Conservation (phyloP, 1,284 basidiomycete genomes). For the Moesziomyces parantarcticus region DNA sequence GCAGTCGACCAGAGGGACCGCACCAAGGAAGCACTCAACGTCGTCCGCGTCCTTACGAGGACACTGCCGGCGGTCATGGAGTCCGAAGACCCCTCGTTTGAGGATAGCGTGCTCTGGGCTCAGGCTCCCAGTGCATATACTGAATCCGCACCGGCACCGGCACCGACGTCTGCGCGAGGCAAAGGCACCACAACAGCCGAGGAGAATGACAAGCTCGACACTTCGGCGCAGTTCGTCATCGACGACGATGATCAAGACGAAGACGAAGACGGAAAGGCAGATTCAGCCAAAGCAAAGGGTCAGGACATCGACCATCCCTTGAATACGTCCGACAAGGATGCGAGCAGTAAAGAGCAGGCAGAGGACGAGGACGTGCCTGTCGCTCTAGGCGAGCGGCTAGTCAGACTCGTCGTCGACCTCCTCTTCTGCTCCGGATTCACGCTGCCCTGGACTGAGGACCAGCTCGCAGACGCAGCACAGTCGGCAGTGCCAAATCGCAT, state of each 20-base stretch:
- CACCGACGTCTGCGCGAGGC: neutral
- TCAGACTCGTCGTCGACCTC: constrained; percentile 53
- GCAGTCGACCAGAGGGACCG: constrained; percentile 39
- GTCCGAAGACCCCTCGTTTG: constrained; percentile 24
- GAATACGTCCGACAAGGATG: neutral
- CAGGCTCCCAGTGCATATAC: constrained; percentile 23
- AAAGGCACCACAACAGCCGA: neutral
- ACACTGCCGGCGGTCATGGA: constrained; percentile 57
- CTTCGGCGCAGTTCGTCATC: constrained; percentile 59
- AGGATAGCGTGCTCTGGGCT: constrained; percentile 48
- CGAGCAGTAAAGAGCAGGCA: neutral
- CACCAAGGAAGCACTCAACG: constrained; percentile 60
- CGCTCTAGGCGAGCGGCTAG: constrained; percentile 47
- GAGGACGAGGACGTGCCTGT: constrained; percentile 23
- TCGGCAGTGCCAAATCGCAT: constrained; percentile 6
- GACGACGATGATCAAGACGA: constrained; percentile 55
- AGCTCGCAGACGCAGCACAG: constrained; percentile 23
- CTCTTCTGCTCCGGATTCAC: constrained; percentile 66
- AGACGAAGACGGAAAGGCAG: constrained; percentile 15
- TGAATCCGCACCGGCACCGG: constrained; percentile 8
- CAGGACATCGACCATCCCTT: constrained; percentile 38
- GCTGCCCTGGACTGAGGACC: constrained; percentile 64
- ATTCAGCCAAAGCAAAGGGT: neutral
- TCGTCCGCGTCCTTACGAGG: constrained; percentile 58
- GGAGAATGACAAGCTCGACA: constrained; percentile 50